phyloP scores from a whole-genome alignment of 1,284 basidiomycete species.

The Pseudozyma tsukubaensis region DNA sequence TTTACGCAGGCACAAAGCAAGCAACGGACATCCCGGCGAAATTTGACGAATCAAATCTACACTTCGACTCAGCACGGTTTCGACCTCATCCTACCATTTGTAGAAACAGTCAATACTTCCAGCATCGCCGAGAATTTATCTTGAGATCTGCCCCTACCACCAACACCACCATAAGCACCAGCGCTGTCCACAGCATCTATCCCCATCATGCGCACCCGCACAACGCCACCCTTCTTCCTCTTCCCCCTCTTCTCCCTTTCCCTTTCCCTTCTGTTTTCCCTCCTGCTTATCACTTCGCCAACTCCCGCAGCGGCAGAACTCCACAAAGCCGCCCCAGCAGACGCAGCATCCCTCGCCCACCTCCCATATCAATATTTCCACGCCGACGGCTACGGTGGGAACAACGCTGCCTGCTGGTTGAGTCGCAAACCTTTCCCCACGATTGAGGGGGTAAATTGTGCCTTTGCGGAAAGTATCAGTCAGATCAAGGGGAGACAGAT shows the following conservation, averaged over 20 bases:
- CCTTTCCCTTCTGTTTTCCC: neutral
- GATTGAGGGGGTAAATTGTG: constrained; percentile 27
- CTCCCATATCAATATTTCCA: constrained; percentile 46
- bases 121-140: neutral
- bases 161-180: too few relatives aligned
- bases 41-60: neutral
- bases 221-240: constrained; percentile 4
- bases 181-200: neutral
- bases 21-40: too few relatives aligned
- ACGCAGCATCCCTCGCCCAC: constrained; percentile 6
- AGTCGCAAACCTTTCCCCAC: constrained; percentile 18
- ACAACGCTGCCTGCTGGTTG: constrained; percentile 43
- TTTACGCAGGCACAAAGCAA: too few relatives aligned
- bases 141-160: neutral
- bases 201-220: constrained; percentile 2
- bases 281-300: neutral
- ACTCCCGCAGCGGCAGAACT: neutral
- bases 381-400: constrained; percentile 21
- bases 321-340: neutral
- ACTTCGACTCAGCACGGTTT: neutral
- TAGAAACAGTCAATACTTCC: neutral
- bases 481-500: constrained; percentile 45
- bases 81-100: neutral
- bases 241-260: neutral
- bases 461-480: constrained; percentile 27